A percentile compares a stretch with the other conserved stretches of the same genome.
phyloP scores from a whole-genome alignment of 768 basidiomycete genomes.

The Naganishia kalamii region DNA sequence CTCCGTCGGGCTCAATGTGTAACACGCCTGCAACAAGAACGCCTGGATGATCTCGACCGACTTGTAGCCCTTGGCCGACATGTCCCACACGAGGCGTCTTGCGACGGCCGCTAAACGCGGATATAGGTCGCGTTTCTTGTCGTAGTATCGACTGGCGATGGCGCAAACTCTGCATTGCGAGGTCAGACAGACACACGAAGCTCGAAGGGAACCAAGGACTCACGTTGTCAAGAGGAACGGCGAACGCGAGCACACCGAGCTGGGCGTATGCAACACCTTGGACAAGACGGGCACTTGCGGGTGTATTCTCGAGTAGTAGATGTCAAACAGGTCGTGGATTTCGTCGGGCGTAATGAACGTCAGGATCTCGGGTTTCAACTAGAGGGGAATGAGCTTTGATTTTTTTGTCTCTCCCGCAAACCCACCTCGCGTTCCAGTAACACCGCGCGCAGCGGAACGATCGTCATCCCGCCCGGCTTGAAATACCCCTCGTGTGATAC shows the following conservation, averaged over 20 bases:
- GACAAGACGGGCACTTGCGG: conserved; percentile 72
- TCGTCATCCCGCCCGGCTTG: conserved; percentile 87
- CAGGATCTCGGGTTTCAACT: conserved; percentile 88
- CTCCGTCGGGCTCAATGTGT: conserved; percentile 91
- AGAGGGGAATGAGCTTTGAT: conserved; percentile 31
- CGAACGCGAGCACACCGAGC: conserved; percentile 84
- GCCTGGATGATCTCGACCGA: conserved; percentile 93
- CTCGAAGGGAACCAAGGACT: conserved; percentile 53
- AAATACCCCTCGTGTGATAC: conserved; percentile 85
- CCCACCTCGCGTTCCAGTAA: conserved; percentile 63
- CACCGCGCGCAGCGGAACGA: conserved; percentile 63
- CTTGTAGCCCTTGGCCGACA: conserved; percentile 47
- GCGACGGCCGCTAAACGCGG: conserved; percentile 60
- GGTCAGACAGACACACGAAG: not conserved
- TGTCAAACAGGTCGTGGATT: conserved; percentile 82
- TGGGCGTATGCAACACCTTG: conserved; percentile 83
- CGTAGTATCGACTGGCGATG: conserved; percentile 86
- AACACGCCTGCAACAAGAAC: conserved; percentile 77
- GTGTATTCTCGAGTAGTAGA: conserved; percentile 49
- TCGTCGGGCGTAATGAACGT: conserved; percentile 81
- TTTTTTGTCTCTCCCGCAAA: not conserved
- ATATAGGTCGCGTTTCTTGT: conserved; percentile 72
- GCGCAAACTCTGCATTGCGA: conserved; percentile 65
- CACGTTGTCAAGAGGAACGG: conserved; percentile 86
- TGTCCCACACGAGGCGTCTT: conserved; percentile 72